phyloP scores from a whole-genome alignment of 495 filamentous ascomycete genomes.

The Aspergillus homomorphus region DNA sequence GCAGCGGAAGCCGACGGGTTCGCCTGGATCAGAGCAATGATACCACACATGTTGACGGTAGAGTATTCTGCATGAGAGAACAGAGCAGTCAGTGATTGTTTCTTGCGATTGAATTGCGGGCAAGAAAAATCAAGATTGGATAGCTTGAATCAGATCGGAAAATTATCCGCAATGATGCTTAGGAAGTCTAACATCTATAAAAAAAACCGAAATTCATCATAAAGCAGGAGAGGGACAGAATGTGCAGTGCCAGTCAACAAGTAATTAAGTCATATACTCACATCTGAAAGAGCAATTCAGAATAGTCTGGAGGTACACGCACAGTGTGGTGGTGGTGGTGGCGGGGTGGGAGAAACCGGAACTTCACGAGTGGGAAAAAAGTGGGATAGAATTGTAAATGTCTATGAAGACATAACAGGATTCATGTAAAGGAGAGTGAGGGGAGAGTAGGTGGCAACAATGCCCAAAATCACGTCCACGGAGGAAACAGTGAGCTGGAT shows the following conservation, averaged over 20 bases:
- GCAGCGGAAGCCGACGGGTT: slow-evolving; percentile 63
- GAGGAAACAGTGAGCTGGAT: slow-evolving; percentile 21
- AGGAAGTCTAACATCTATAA: slow-evolving; percentile 54
- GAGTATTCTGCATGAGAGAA: slow-evolving; percentile 16
- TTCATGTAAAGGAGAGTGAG: slow-evolving; percentile 7
- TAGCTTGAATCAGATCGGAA: slow-evolving; percentile 37
- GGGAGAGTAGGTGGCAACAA: slow-evolving; percentile 6
- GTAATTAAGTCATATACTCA: slow-evolving; percentile 8
- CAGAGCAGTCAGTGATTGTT: slow-evolving; percentile 16
- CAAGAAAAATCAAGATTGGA: slow-evolving; percentile 17
- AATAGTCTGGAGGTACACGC: slow-evolving; percentile 12
- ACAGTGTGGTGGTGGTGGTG: slow-evolving; percentile 18
- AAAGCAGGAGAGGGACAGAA: slow-evolving; percentile 13
- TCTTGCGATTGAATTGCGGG: slow-evolving; percentile 5
- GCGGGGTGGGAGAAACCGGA: slow-evolving; percentile 13
- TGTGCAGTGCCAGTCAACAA: not conserved
- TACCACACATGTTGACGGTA: slow-evolving; percentile 66
- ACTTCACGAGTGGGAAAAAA: slow-evolving; percentile 9
- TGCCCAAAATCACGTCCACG: slow-evolving; percentile 24
- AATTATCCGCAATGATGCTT: slow-evolving; percentile 44
- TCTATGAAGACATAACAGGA: slow-evolving; percentile 21
- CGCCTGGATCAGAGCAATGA: slow-evolving; percentile 77
- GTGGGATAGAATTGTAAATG: slow-evolving; percentile 11
- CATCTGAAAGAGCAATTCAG: not conserved
- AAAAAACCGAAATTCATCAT: slow-evolving; percentile 47